Base-by-base conservation (phyloP, 208 protist genomes). In the Crithidia expoeki region DNA sequence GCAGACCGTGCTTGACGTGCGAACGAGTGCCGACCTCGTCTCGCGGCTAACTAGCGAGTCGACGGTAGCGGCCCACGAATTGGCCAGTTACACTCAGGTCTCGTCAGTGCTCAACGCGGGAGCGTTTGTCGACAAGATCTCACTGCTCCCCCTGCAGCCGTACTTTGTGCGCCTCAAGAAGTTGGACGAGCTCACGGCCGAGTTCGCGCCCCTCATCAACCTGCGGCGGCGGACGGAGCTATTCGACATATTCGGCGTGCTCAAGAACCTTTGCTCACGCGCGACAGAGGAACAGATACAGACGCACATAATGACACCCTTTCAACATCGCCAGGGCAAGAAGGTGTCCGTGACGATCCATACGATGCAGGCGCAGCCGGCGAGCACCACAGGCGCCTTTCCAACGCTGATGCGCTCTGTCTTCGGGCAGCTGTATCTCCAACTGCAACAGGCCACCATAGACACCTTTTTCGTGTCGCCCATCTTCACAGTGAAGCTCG, bases 401-500 rank as follows among this genome's bases (percentile, higher is more conserved):
- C 82, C 79, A 23, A 92, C 88, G 30, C 71, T 97, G 33, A 82
- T 90, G 79, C 85, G 86, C 32, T 94, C 85, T 36, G 68, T 97
- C 34, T 97, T 95, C 75, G 93, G 90, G 0, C 90, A 97, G 71
- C 72, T 97, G 17, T 94, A 94, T 69, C 60, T 91, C 7, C 93
- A 97, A 47, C 83, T 97, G 42, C 86, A 94, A 49, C 74, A 74
- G 30, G 74, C 76, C 64, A 77, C 77, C 14, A 73, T 81, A 58
- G 81, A 88, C 63, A 93, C 80, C 21, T 97, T 94, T 70, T 92
- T 86, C 69, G 81, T 78, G 6, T 93, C 89, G 12, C 93, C 93
- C 19, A 94, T 97, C 65, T 97, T 97, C 65, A 88, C 76, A 0
- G 93, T 95, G 7, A 97, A 94, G 62, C 84, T 97, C 30, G 83